phyloP scores from a whole-genome alignment of 2,329 filamentous ascomycete species.

The Coniochaeta sp. region DNA sequence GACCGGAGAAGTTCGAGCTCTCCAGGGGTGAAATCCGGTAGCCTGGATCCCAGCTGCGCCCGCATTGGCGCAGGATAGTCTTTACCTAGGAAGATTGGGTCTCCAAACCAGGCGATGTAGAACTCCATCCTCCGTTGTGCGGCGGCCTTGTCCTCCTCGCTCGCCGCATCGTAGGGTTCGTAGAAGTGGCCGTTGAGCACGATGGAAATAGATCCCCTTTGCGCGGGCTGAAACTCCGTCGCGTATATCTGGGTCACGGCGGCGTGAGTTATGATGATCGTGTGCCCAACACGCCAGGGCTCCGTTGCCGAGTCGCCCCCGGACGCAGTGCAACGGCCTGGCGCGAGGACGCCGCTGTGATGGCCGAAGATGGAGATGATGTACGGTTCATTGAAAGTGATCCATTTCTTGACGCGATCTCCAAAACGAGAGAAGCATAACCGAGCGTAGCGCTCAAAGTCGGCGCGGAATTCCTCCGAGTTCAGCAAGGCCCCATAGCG shows the following conservation, averaged over 20 bases:
- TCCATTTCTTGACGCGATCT: conserved; percentile 53
- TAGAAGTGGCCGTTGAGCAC: conserved; percentile 82
- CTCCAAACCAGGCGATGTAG: conserved; percentile 79
- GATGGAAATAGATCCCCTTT: conserved; percentile 75
- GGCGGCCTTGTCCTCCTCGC: conserved; percentile 67
- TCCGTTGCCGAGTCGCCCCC: conserved; percentile 30
- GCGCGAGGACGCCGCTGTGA: too few species aligned
- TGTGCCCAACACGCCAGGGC: conserved; percentile 78
- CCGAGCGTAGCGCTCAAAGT: conserved; percentile 50
- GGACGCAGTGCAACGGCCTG: too few species aligned
- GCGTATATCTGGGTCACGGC: conserved; percentile 75
- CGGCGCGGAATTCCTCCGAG: conserved; percentile 52
- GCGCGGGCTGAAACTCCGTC: conserved; percentile 67
- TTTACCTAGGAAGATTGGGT: conserved; percentile 58
- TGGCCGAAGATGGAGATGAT: too few species aligned
- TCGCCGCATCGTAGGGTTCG: conserved; percentile 74
- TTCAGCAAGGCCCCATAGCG: conserved; percentile 54
- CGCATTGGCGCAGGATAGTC: too few species aligned
- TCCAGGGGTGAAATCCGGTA: conserved; percentile 66
- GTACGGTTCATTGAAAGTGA: conserved; percentile 26
- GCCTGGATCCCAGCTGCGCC: conserved; percentile 60
- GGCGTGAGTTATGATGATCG: conserved; percentile 70
- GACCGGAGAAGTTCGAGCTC: conserved; percentile 49
- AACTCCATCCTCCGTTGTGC: conserved; percentile 79
- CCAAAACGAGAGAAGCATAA: conserved; percentile 51